phyloP scores from a whole-genome alignment of 2,329 filamentous ascomycete species.

The Aureobasidium sp. region DNA sequence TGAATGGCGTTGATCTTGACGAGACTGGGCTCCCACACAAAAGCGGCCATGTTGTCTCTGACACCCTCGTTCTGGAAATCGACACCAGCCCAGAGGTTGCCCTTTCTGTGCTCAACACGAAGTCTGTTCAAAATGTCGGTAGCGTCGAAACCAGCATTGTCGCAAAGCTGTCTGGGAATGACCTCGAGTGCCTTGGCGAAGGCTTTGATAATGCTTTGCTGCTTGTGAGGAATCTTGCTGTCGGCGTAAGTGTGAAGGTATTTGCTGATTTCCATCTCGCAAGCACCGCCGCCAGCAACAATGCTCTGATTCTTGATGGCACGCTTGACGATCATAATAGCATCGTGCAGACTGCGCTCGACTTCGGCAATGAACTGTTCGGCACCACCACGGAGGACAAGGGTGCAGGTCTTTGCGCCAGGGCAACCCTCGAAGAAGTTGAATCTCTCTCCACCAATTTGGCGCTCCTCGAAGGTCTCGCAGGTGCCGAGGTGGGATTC shows the following conservation, averaged over 20 bases:
- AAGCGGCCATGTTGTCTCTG: slow-evolving; percentile 86
- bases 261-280: slow-evolving; percentile 93
- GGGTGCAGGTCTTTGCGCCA: slow-evolving; percentile 90
- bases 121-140: slow-evolving; percentile 96
- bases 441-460: slow-evolving; percentile 95
- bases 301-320: slow-evolving; percentile 92
- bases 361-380: slow-evolving; percentile 99
- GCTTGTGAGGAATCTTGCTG: slow-evolving; percentile 86
- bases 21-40: slow-evolving; percentile 94
- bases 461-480: slow-evolving; percentile 85
- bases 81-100: slow-evolving; percentile 88
- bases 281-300: slow-evolving; percentile 88
- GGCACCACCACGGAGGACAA: slow-evolving; percentile 88
- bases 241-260: slow-evolving; percentile 91
- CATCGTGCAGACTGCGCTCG: slow-evolving; percentile 93
- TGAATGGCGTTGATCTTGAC: slow-evolving; percentile 97
- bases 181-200: slow-evolving; percentile 97
- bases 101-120: slow-evolving; percentile 91
- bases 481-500: slow-evolving; percentile 85
- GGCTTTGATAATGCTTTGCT: slow-evolving; percentile 94
- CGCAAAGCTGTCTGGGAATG: slow-evolving; percentile 92
- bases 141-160: slow-evolving; percentile 97
- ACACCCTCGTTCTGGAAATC: slow-evolving; percentile 92
- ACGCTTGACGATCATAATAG: slow-evolving; percentile 99
- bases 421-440: slow-evolving; percentile 98